Evolutionary conservation across 129 eudicot genomes (phyloP).

Genomic region (Escallonia rubra): DNA sequence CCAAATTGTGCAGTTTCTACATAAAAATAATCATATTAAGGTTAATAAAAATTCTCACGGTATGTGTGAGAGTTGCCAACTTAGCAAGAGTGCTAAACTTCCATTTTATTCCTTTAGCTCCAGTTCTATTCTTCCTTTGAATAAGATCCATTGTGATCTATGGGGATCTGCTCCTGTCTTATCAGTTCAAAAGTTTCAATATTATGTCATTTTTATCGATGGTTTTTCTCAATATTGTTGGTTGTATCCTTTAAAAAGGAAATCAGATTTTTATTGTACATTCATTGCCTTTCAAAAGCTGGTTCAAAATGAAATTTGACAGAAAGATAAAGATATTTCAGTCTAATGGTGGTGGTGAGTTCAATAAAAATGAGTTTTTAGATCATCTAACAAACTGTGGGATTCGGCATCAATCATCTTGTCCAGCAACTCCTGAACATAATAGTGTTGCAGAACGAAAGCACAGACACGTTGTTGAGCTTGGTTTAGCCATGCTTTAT

Average conservation of each 20-base stretch:
- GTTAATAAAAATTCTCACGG: neutral
- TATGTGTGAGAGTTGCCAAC: neutral
- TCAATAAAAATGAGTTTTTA: neutral
- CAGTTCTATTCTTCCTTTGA: neutral
- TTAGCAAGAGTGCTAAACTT: neutral
- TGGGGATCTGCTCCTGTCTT: neutral
- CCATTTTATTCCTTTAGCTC: neutral
- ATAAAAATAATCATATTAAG: neutral
- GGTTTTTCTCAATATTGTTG: neutral
- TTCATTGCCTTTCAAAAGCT: neutral
- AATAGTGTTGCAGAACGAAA: neutral
- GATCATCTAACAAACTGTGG: neutral
- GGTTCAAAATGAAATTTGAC: neutral
- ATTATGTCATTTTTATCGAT: constrained; percentile 3
- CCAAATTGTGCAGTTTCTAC: neutral
- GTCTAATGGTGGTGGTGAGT: constrained; percentile 2
- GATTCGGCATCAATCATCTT: neutral
- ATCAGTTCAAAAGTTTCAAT: neutral
- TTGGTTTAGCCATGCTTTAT: no score
- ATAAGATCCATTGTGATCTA: constrained; percentile 2
- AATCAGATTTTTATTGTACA: neutral
- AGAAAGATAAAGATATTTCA: neutral
- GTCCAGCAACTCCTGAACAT: neutral
- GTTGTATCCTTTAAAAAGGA: neutral
- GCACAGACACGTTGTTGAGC: neutral